Evolutionary conservation across 2,329 filamentous ascomycete genomes (phyloP), one percentile per base, ranked within the genome.

Genomic region (Aspergillus pseudoviridinutans): DNA sequence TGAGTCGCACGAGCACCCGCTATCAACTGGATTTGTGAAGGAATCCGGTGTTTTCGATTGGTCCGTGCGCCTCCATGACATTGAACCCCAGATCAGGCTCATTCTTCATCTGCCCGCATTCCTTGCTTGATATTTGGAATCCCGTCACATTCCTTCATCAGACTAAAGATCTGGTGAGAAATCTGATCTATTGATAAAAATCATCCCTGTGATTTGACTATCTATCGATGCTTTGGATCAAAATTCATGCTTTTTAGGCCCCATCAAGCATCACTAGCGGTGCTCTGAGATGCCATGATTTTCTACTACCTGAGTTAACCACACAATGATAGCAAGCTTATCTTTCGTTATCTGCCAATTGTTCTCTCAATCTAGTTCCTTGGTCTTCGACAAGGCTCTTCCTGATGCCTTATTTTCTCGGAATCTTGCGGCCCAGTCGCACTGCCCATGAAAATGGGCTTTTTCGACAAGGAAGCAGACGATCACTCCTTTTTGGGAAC

Each of bases 31-130:
- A 17, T 51, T 22, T 10, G 27, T 52, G 20, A 52, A 28, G 52
- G 17, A 22, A 46, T 51, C 29, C 38, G 49, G 53, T 51, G 47
- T 27, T 41, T 46, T 32, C 47, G 38, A n/a, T n/a, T 61, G 59
- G 59, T 50, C 59, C 59, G 59, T 61, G 59, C 59, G 54, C 49
- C 14, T 51, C 51, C 49, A 56, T 59, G 50, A 29, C 58, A 54
- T 51, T 29, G 20, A 44, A 44, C 29, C 38, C 46, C 7, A 25
- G 2, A 25, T 22, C 46, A 9, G n/a, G 14, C 22, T 44, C 22
- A 44, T 44, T 44, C 41, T 44, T 44, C 22, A 4, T 22, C 8
- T 22, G 14, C 5, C 14, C 7, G 17, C 14, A 38, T 17, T 38
- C 32, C 32, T 38, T 38, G 32, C 32, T 38, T 38, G 32, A 35